Base-by-base conservation (phyloP, 1,284 basidiomycete species). In the Cerrena zonata region DNA sequence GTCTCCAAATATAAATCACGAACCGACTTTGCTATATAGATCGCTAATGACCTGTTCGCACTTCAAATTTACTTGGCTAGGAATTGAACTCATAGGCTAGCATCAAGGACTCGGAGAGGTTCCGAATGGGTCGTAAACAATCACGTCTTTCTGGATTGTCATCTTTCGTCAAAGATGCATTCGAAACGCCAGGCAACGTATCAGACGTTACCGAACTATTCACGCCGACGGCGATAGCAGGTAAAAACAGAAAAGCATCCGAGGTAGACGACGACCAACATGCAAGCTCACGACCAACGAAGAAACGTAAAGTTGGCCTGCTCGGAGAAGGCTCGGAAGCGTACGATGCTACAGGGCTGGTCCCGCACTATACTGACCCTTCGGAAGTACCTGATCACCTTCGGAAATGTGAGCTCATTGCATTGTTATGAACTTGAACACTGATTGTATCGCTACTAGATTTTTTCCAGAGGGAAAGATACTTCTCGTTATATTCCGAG, bases 381-480 rank as follows among this genome's bases (percentile, higher is more conserved):
- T 71, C 77, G 0, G 71, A 92, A 53, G 88, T 94, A 4, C 91
- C 91, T 1, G 69, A 76, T 12, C 77, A 88, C 57, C 73, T 94
- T 5, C 73, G 78, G 60, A 94, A 94, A 74, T 94, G 91, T 94
- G 61, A 59, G 87, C 72, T 23, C 18, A 21, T n/a, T 44, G 11
- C n/a, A 34, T 10, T 47, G 23, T 46, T 41, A 11, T 44, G 42
- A n/a, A 10, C 10, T 41, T 15, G 21, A 10, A 21, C 30, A 12
- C n/a, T 10, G 18, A 10, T 15, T 45, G 19, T 38, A 22, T 48
- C 25, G 34, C 24, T 47, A 40, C 30, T 65, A 96, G 93, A 96
- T 66, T 96, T 89, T 63, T 78, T 76, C 13, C 94, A 97, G 64
- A 77, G 94, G 25, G 76, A 82, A 48, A 79, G 90, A 2, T 84